Evolutionary conservation across 306 rosid genomes (phyloP).

Genomic region (Albizia julibrissin): DNA sequence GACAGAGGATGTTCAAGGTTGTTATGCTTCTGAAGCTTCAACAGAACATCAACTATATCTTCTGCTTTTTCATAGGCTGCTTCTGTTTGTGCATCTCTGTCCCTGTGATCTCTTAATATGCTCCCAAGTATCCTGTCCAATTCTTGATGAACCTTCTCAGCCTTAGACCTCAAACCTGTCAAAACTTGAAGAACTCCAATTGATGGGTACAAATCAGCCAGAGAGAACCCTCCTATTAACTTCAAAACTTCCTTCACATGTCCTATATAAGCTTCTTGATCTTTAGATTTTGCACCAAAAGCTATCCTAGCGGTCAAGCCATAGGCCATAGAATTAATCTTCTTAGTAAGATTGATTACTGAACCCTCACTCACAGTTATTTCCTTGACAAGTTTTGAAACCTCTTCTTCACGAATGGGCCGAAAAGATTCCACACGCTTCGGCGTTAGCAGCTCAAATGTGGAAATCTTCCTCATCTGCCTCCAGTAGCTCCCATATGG

Average conservation of each 20-base stretch:
- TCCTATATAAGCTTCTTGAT: not conserved
- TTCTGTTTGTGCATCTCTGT: not conserved
- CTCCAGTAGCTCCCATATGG: constrained; percentile 11
- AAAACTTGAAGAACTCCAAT: constrained; percentile 29
- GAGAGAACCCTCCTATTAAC: constrained; percentile 25
- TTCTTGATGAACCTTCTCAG: constrained; percentile 12
- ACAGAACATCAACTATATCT: constrained; percentile 32
- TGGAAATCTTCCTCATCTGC: not conserved
- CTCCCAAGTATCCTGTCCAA: constrained; percentile 22
- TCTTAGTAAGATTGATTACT: constrained; percentile 11
- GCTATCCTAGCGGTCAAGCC: constrained; percentile 3
- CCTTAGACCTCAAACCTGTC: constrained; percentile 6
- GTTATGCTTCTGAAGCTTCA: constrained; percentile 19
- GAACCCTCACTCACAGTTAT: constrained; percentile 24
- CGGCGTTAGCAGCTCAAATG: not conserved
- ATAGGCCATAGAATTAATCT: not conserved
- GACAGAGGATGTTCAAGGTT: constrained; percentile 18
- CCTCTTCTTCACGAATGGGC: constrained; percentile 34
- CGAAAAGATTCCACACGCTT: constrained; percentile 29
- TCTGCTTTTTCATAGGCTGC: not conserved
- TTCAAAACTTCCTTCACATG: constrained; percentile 9
- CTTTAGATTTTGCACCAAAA: constrained; percentile 25
- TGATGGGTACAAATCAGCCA: constrained; percentile 35
- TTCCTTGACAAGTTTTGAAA: constrained; percentile 19
- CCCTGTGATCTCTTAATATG: constrained; percentile 11